Evolutionary conservation across 192 early-diverging fungal genomes (phyloP), one percentile per base, ranked within the genome.

Genomic region (Podila minutissima): DNA sequence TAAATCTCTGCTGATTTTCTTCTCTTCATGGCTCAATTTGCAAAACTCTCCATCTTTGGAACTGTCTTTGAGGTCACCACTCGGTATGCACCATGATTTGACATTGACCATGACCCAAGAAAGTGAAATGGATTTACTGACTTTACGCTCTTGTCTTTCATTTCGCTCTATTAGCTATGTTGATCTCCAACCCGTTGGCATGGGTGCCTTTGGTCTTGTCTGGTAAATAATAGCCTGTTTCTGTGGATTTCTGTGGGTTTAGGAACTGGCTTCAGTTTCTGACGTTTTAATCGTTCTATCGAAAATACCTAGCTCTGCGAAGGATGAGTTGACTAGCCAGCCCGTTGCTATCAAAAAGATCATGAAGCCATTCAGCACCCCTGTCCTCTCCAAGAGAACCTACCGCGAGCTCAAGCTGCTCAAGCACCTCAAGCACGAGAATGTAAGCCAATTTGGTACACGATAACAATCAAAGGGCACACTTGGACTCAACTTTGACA

Each of bases 181-280:
- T 12, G 92, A 96, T 85, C 87, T 98, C 59, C 92, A 97, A 77
- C 95, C 97, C 11, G 93, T 99, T 24, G 97, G 97, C 35, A 96
- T 98, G 94, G 97, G 97, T 49, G 95, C 97, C 5, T 99, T 98
- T 83, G 97, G 97, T 82, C 88, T 99, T 9, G 97, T 99, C 26
- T 99, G 97, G 94, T 97, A 90, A 17, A 29, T 62, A 11, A 24
- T 12, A 19, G 22, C 24, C 29, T 55, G 13, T 33, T 29, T 57
- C 17, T 55, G 11, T 26, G 35, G 9, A 12, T n/a, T 8, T 38
- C 22, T 5, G 4, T 28, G 10, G n/a, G 1, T 64, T 26, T 15
- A 62, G 60, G 59, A 20, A 20, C 28, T 37, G 3, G 62, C 62
- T 49, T 31, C 12, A 20, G 29, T 67, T 29, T 35, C 19, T 19